Percentiles rank a stretch among this genome's conserved stretches.
These are phyloP conservation scores for Ceratobasidium theobromae DNA, from an alignment of 1,284 basidiomycete genomes.

Conservation along the genomic window DNA sequence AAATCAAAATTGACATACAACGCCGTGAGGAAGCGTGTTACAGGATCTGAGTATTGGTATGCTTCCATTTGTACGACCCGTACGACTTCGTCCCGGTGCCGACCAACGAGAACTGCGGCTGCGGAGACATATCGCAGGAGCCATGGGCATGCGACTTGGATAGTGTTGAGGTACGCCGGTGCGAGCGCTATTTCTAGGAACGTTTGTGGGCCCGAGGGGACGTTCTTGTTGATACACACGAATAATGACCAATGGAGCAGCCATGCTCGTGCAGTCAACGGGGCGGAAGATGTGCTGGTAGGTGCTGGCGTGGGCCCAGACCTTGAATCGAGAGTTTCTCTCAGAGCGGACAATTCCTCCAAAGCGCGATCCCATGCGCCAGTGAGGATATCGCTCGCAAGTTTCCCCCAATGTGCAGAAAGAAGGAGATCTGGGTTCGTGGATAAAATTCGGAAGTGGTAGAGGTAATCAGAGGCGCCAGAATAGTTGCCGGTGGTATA, in stretches of 20 bases:
- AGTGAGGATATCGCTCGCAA: constrained; percentile 92
- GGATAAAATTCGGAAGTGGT: constrained; percentile 97
- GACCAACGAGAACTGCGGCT: constrained; percentile 86
- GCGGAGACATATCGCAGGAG: constrained; percentile 92
- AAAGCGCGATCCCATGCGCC: constrained; percentile 94
- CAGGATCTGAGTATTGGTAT: constrained; percentile 92
- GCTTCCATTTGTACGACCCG: constrained; percentile 91
- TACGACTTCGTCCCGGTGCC: constrained; percentile 85
- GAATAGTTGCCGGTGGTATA: constrained; percentile 97
- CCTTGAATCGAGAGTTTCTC: constrained; percentile 87
- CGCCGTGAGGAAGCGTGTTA: constrained; percentile 91
- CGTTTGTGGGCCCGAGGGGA: constrained; percentile 81
- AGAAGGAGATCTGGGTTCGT: constrained; percentile 89
- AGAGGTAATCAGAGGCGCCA: constrained; percentile 94
- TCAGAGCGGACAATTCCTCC: constrained; percentile 89
- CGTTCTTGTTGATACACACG: constrained; percentile 91
- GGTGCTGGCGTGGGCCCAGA: constrained; percentile 46
- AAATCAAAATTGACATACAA: constrained; percentile 94
- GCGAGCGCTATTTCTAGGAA: constrained; percentile 96
- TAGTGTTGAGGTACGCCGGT: constrained; percentile 96
- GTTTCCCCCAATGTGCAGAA: constrained; percentile 97
- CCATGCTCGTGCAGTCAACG: constrained; percentile 95
- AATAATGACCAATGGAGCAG: constrained; percentile 97
- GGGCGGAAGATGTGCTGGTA: constrained; percentile 51
- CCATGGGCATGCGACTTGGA: constrained; percentile 96